phyloP scores from a whole-genome alignment of 805 yeast genomes.

The Kodamaea kakaduensis region DNA sequence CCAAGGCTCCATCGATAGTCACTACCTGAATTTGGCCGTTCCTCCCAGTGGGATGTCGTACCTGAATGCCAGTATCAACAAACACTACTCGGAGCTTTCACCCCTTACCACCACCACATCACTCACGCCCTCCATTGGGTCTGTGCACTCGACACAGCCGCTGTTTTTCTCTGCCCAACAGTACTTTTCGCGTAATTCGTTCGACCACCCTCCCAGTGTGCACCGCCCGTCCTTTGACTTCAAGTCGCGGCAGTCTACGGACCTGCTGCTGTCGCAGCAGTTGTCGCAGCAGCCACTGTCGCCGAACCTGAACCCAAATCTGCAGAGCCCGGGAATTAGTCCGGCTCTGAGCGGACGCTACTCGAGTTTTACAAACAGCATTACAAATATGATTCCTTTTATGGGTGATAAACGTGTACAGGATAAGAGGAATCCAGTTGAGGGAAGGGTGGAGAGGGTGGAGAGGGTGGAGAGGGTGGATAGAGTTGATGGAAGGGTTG shows the following conservation, averaged over 20 bases:
- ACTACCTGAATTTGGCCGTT: slow-evolving; percentile 13
- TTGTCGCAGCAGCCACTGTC: slow-evolving; percentile 7
- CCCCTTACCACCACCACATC: slow-evolving; percentile 44
- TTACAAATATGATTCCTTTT: slow-evolving; percentile 39
- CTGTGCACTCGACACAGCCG: slow-evolving; percentile 40
- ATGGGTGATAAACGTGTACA: slow-evolving; percentile 36
- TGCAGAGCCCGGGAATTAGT: background rate
- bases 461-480: too few relatives aligned
- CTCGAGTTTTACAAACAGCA: slow-evolving; percentile 32
- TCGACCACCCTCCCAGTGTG: slow-evolving; percentile 28
- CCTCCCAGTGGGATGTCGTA: slow-evolving; percentile 1
- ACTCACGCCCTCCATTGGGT: slow-evolving; percentile 37
- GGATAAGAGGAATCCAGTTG: too few relatives aligned
- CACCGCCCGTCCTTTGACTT: slow-evolving; percentile 32
- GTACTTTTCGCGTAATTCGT: slow-evolving; percentile 32
- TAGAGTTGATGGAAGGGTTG: too few relatives aligned
- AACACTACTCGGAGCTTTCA: slow-evolving; percentile 26
- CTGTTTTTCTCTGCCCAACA: slow-evolving; percentile 44
- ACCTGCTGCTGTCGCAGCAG: slow-evolving; percentile 10
- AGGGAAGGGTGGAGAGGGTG: too few relatives aligned
- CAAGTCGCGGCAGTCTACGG: slow-evolving; percentile 28
- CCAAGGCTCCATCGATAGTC: slow-evolving; percentile 17
- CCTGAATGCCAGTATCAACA: slow-evolving; percentile 6
- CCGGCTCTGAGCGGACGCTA: slow-evolving; percentile 21
- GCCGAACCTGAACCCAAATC: slow-evolving; percentile 1